Evolutionary conservation across 2,329 filamentous ascomycete species (phyloP).

Genomic region (Trichoderma sp.): DNA sequence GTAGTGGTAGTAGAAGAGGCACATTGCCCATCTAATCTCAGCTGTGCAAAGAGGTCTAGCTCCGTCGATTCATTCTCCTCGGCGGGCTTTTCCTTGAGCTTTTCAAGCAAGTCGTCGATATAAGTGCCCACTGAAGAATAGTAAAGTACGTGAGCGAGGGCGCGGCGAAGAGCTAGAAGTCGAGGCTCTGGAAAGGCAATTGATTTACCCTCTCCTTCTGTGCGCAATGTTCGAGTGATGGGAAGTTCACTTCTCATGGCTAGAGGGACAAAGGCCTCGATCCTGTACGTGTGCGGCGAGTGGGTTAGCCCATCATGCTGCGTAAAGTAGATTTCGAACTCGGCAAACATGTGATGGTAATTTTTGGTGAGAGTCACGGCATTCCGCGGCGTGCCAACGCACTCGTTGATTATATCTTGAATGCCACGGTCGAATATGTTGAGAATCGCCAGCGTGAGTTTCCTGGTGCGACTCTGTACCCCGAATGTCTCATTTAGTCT

Average conservation of each 20-base stretch:
- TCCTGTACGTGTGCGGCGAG: slow-evolving; percentile 37
- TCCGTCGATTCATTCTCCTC: slow-evolving; percentile 19
- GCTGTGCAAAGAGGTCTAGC: background rate
- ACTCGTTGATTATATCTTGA: slow-evolving; percentile 41
- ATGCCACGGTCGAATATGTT: slow-evolving; percentile 46
- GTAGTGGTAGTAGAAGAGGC: too few species aligned
- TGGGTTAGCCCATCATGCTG: slow-evolving; percentile 5
- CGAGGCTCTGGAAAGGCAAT: slow-evolving; percentile 38
- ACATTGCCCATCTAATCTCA: background rate
- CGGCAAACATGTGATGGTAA: slow-evolving; percentile 29
- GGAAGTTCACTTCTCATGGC: slow-evolving; percentile 30
- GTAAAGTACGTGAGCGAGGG: slow-evolving; percentile 39
- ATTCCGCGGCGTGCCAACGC: slow-evolving; percentile 43
- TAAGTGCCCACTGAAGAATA: slow-evolving; percentile 37
- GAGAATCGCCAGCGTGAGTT: slow-evolving; percentile 41
- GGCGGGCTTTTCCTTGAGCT: background rate
- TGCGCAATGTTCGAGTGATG: slow-evolving; percentile 35
- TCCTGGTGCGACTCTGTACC: slow-evolving; percentile 32
- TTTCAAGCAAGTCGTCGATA: slow-evolving; percentile 35
- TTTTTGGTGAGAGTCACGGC: slow-evolving; percentile 32
- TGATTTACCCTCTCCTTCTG: slow-evolving; percentile 28
- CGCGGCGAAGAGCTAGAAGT: slow-evolving; percentile 38
- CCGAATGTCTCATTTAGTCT: background rate
- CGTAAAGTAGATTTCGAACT: slow-evolving; percentile 32
- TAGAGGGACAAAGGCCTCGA: slow-evolving; percentile 27